A percentile compares a stretch with the other conserved stretches of the same genome.
phyloP scores from a whole-genome alignment of 1,284 basidiomycete genomes.

The Moesziomyces antarcticus region DNA sequence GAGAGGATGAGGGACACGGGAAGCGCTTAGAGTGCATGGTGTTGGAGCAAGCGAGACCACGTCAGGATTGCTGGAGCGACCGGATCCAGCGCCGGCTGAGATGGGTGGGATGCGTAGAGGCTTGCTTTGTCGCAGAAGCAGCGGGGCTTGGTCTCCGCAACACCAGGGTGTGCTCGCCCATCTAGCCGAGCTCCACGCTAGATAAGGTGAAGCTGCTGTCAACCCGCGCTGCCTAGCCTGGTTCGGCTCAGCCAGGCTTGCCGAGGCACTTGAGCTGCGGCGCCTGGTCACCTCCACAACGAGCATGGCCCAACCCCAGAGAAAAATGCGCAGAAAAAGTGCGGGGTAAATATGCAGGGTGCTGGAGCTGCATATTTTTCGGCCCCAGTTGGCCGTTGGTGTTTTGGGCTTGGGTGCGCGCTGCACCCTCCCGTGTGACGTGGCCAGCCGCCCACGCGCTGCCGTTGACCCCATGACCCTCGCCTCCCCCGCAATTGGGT shows the following conservation, averaged over 20 bases:
- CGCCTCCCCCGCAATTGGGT: conserved; percentile 18
- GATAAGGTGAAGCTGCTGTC: conserved; percentile 19
- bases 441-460: not conserved
- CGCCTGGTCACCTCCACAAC: conserved; percentile 2
- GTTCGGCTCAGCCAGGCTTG: not conserved
- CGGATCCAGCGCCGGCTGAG: conserved; percentile 7
- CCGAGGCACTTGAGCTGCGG: conserved; percentile 15
- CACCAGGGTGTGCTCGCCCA: conserved; percentile 4
- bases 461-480: conserved; percentile 18
- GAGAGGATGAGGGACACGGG: not conserved
- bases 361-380: conserved; percentile 10
- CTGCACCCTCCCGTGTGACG: conserved; percentile 10
- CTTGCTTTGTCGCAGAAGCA: not conserved
- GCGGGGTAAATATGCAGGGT: conserved; percentile 44
- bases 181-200: conserved; percentile 32
- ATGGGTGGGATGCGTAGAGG: not conserved
- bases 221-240: not conserved
- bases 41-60: not conserved
- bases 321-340: conserved; percentile 19
- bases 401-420: conserved; percentile 1
- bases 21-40: not conserved
- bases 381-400: conserved; percentile 1
- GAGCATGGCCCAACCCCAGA: conserved; percentile 3
- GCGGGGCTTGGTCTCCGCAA: not conserved
- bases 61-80: conserved; percentile 26